Base-by-base conservation (phyloP, 352 stramenopile species). In the Aphanomyces cochlioides region DNA sequence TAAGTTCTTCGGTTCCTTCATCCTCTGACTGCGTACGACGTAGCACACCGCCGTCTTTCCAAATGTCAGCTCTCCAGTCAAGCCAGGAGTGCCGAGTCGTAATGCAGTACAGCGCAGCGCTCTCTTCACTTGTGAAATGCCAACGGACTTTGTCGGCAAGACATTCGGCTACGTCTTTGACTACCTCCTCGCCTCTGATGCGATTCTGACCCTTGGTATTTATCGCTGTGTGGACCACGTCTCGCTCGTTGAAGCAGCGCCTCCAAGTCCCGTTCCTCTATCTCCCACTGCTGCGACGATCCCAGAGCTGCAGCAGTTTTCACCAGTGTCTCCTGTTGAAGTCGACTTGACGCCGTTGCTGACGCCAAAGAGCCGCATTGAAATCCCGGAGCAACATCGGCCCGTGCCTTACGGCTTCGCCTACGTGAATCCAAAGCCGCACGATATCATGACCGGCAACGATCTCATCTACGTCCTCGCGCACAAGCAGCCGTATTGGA, bases 121-220 rank as follows among this genome's bases (percentile, higher is more conserved):
- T 19, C 66, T 95, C 7, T 95, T 93, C 50, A 79, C 85, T 7
- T 84, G 91, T 6, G 84, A 95, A 72, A 83, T 92, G 34, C 87
- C 87, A 43, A 70, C 82, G 43, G 85, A 93, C 65, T 93, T 95
- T 72, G 83, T 95, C 7, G 85, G 87, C 7, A 87, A 84, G 64
- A 84, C 81, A 12, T 95, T 95, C 64, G 84, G 85, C 74, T 92
- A 89, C 65, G 84, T 93, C 1, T 92, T 95, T 60, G 85, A 95
- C 72, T 89, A 90, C 47, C 72, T 95, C 43, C 77, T 95, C 21
- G 90, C 83, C 53, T 93, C 85, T 0, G 87, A 93, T 58, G 83
- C 85, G 36, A 93, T 95, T 65, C 73, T 95, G 36, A 81, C 83
- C 7, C 76, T 95, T 53, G 87, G 85, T 0, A 73, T 95, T 17